Conservation (phyloP, 805 yeast species). For the Lachancea waltii region DNA sequence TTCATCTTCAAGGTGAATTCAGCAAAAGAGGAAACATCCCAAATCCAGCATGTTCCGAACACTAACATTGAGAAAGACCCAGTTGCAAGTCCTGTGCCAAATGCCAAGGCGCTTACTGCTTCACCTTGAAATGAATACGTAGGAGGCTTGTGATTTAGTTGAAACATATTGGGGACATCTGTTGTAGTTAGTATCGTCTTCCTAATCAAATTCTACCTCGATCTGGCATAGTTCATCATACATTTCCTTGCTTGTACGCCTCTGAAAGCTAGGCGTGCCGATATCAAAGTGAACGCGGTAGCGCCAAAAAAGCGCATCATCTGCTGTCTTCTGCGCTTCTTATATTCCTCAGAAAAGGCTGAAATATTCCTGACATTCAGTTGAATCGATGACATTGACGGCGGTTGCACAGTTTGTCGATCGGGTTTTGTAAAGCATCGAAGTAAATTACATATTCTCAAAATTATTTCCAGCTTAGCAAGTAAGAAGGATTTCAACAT, state of each 20-base stretch:
- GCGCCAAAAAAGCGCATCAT: conserved; percentile 67
- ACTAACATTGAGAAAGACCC: conserved; percentile 65
- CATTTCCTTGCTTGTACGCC: conserved; percentile 69
- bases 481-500: too few species aligned
- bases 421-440: too few species aligned
- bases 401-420: too few species aligned
- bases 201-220: background rate
- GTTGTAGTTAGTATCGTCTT: conserved; percentile 1
- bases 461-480: too few species aligned
- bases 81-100: conserved; percentile 70
- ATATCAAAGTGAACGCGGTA: conserved; percentile 62
- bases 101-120: conserved; percentile 77
- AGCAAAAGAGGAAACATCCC: conserved; percentile 58
- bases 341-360: conserved; percentile 37
- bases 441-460: too few species aligned
- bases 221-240: conserved; percentile 20
- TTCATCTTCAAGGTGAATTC: conserved; percentile 73
- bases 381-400: background rate
- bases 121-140: conserved; percentile 73
- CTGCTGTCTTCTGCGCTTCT: conserved; percentile 59
- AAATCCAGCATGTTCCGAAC: conserved; percentile 73
- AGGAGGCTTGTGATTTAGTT: conserved; percentile 83
- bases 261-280: conserved; percentile 68
- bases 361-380: conserved; percentile 11
- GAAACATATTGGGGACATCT: conserved; percentile 67